These are phyloP conservation scores for Trichodelitschia bisporula DNA, from an alignment of 495 filamentous ascomycete genomes.

Conservation along the genomic window DNA sequence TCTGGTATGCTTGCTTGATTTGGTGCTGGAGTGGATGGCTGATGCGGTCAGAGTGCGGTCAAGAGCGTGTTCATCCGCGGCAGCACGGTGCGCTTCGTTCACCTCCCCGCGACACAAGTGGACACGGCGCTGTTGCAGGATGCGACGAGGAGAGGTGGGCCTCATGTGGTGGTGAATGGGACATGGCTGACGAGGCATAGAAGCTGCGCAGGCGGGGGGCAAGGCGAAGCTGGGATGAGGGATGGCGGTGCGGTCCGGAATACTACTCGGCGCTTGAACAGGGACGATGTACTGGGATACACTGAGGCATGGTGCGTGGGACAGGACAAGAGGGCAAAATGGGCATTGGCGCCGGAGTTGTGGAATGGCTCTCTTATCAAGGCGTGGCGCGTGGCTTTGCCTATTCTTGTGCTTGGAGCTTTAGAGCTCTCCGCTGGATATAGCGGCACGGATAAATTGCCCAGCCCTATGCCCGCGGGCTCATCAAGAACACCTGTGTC, in stretches of 20 bases:
- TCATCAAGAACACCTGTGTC: background rate
- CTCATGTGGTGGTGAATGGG: too few relatives aligned
- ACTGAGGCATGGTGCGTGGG: too few relatives aligned
- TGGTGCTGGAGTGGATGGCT: background rate
- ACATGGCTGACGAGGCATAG: too few relatives aligned
- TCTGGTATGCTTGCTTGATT: constrained; percentile 28
- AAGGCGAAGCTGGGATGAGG: background rate
- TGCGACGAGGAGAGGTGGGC: constrained; percentile 70
- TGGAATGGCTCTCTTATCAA: too few relatives aligned
- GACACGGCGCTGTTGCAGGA: constrained; percentile 85
- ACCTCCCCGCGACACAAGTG: constrained; percentile 66
- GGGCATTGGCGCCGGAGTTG: too few relatives aligned
- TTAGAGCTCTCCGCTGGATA: too few relatives aligned
- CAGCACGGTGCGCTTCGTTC: constrained; percentile 87
- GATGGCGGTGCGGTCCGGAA: background rate
- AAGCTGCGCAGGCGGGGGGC: too few relatives aligned
- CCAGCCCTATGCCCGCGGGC: background rate
- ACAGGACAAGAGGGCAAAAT: too few relatives aligned
- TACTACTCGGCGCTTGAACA: too few relatives aligned
- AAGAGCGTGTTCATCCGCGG: constrained; percentile 97
- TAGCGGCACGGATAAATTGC: background rate
- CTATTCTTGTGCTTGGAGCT: too few relatives aligned
- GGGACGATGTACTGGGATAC: too few relatives aligned
- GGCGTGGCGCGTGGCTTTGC: too few relatives aligned
- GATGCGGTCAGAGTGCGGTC: constrained; percentile 39